Conservation (phyloP, 2,329 filamentous ascomycete species). For the Sporothrix globosa region DNA sequence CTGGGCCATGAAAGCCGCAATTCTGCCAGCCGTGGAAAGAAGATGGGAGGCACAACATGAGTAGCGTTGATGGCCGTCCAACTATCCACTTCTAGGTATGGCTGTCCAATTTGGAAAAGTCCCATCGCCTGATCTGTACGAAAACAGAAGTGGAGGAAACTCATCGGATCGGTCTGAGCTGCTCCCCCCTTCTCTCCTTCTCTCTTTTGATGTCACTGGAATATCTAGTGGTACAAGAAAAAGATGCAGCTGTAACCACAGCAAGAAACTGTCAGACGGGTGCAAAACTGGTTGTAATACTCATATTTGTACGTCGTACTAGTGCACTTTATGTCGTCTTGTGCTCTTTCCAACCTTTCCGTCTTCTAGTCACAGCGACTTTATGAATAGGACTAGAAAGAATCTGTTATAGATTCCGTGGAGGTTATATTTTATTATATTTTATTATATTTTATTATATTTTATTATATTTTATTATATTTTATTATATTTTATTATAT, state of each 20-base stretch:
- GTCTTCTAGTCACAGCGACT: constrained; percentile 4
- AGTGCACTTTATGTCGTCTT: constrained; percentile 17
- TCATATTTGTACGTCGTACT: neutral
- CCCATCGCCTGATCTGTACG: too few relatives aligned
- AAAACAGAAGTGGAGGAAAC: neutral
- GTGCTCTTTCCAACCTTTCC: neutral
- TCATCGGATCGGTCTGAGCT: neutral
- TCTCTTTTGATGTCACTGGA: neutral
- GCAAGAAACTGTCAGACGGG: neutral
- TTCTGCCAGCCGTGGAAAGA: neutral
- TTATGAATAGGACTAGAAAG: neutral
- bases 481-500: neutral
- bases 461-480: neutral
- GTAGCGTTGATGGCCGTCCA: neutral
- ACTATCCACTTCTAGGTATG: neutral
- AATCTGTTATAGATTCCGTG: too few relatives aligned
- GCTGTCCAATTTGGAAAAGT: neutral
- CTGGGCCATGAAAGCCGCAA: neutral
- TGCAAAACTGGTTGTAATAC: neutral
- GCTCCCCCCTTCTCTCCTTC: too few relatives aligned
- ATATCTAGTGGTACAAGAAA: neutral
- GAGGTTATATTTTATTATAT: neutral
- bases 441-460: neutral
- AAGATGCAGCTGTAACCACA: constrained; percentile 7
- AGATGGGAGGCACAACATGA: neutral